phyloP scores from a whole-genome alignment of 106 monocot species.

The Acorus calamus region DNA sequence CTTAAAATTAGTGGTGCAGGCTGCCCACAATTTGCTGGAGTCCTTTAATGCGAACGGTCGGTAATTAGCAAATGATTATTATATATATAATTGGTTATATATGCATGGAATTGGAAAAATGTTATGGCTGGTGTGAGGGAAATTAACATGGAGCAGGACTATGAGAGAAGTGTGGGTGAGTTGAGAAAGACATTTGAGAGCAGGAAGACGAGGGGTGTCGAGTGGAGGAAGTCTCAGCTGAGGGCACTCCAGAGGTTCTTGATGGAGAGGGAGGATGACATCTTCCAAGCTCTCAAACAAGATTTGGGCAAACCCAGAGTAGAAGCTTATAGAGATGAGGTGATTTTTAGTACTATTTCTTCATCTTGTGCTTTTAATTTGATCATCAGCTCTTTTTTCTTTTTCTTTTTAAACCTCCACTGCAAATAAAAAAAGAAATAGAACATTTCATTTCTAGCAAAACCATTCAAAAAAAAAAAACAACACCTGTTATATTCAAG shows the following conservation, averaged over 20 bases:
- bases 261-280: constrained; percentile 20
- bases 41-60: too few relatives aligned
- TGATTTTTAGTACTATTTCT: background rate
- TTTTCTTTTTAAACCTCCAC: background rate
- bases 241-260: constrained; percentile 11
- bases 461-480: background rate
- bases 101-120: too few relatives aligned
- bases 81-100: too few relatives aligned
- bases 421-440: background rate
- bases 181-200: constrained; percentile 18
- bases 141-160: too few relatives aligned
- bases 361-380: background rate
- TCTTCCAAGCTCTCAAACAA: constrained; percentile 12
- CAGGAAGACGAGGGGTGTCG: constrained; percentile 23
- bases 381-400: background rate
- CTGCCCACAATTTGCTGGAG: too few relatives aligned
- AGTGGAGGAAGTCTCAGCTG: constrained; percentile 29
- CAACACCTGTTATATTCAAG: too few relatives aligned
- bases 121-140: too few relatives aligned
- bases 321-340: constrained; percentile 34
- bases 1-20: too few relatives aligned
- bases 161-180: background rate
- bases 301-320: constrained; percentile 28
- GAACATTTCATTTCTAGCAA: background rate
- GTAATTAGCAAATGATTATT: too few relatives aligned